Evolutionary conservation across 306 rosid genomes (phyloP).

Genomic region (Betula pendula): DNA sequence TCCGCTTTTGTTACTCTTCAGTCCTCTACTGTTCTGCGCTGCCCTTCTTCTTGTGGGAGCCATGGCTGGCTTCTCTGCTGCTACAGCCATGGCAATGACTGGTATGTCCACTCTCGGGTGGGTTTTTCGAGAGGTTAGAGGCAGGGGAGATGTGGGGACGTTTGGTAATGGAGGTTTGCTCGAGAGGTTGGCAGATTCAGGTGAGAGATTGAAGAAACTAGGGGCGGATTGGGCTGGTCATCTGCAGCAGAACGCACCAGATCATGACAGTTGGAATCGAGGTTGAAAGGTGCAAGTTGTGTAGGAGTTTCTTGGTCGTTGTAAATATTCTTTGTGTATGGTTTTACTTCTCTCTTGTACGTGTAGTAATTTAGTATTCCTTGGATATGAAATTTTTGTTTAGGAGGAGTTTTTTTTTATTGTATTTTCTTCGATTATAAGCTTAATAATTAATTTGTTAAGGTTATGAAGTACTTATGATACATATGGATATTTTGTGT

Average conservation of each 20-base stretch:
- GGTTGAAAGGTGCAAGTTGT: neutral
- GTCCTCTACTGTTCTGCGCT: conserved; percentile 19
- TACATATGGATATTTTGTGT: no score
- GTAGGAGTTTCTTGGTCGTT: no score
- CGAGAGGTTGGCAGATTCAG: neutral
- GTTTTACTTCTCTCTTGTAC: no score
- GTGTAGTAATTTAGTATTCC: no score
- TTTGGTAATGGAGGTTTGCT: neutral
- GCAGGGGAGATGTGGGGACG: neutral
- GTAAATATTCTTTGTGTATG: no score
- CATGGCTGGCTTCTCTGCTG: conserved; percentile 11
- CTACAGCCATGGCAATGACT: conserved; percentile 14
- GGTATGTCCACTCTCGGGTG: neutral
- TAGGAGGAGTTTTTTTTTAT: no score
- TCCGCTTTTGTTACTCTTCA: conserved; percentile 30
- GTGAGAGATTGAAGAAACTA: neutral
- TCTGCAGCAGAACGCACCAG: neutral
- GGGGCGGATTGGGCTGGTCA: neutral
- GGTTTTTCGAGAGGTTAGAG: conserved; percentile 13
- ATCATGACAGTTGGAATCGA: neutral
- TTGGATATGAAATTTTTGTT: no score
- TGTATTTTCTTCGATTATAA: no score
- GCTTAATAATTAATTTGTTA: no score
- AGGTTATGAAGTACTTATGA: no score
- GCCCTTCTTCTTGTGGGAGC: conserved; percentile 11